Evolutionary conservation across 176 grass and related monocot genomes (phyloP), one percentile per base, ranked within the genome.

Genomic region (Zea luxurians): DNA sequence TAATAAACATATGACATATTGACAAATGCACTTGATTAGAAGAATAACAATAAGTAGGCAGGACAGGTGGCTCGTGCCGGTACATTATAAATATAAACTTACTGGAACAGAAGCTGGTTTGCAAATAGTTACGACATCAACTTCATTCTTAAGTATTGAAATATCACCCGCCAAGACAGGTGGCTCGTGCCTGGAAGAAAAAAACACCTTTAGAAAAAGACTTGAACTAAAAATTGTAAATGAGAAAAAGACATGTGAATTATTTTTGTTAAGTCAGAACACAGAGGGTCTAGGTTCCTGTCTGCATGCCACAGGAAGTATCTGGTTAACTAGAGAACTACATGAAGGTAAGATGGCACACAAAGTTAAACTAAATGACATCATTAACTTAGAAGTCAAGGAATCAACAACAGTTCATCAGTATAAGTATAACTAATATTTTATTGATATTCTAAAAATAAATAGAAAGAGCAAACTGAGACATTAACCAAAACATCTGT

Each of bases 21-120:
- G 46, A 49, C 45, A 3, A 71, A 76, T n/a, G 37, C 5, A 38
- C 48, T 62, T 7, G 15, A 52, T 50, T 37, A 53, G 6, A 78
- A 55, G 1, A 43, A 72, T 44, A 72, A 55, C 1, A 52, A 72
- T 45, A 64, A 57, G 13, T 12, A 38, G 20, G 10, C 20, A 48
- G 0, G 18, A 27, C 27, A 27, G 27, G 27, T 27, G 27, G 27
- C 27, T 27, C 27, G 27, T 27, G 27, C 27, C 27, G 27, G 27
- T 27, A 27, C 21, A 69, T 37, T 53, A 65, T 10, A 49, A 47
- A 66, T 64, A 66, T 66, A 16, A 54, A 71, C 95, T 92, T 90
- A 92, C 95, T 36, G 95, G 91, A 83, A 94, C 80, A 78, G 95
- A 94, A 87, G 91, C 95, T 61, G 91, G 91, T 80, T 98, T 98